phyloP scores from a whole-genome alignment of 768 basidiomycete species.

The Boletus rubropictus region DNA sequence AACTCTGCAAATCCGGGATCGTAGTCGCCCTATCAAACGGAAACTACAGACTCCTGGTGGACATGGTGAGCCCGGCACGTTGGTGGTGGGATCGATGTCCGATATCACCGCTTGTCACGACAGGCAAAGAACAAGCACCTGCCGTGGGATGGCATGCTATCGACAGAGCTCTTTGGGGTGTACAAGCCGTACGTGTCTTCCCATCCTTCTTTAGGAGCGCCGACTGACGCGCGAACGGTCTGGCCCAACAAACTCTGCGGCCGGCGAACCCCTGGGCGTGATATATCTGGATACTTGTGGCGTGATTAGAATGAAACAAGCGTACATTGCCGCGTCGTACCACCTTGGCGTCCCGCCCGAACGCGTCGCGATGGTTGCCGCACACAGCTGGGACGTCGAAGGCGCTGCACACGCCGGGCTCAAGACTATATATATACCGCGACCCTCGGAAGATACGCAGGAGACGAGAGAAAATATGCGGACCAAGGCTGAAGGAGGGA shows the following conservation, averaged over 20 bases:
- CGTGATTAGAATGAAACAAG: slow-evolving; percentile 40
- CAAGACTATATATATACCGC: slow-evolving; percentile 54
- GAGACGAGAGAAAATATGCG: slow-evolving; percentile 30
- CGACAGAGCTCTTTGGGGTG: slow-evolving; percentile 51
- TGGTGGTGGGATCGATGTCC: no score
- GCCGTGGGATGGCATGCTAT: slow-evolving; percentile 62
- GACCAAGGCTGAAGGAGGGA: slow-evolving; percentile 48
- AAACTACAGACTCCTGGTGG: slow-evolving; percentile 52
- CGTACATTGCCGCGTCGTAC: slow-evolving; percentile 44
- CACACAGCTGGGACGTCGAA: slow-evolving; percentile 53
- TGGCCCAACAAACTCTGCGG: no score
- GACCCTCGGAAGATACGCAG: slow-evolving; percentile 40
- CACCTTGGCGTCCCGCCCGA: slow-evolving; percentile 43
- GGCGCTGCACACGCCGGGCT: slow-evolving; percentile 49
- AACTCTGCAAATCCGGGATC: slow-evolving; percentile 46
- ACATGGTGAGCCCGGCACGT: slow-evolving; percentile 41
- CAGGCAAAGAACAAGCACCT: slow-evolving; percentile 58
- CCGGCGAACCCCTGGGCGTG: no score
- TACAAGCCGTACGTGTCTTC: slow-evolving; percentile 55
- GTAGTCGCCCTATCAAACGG: slow-evolving; percentile 59
- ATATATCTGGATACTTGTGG: no score
- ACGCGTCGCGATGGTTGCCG: slow-evolving; percentile 58
- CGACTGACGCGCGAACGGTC: no score
- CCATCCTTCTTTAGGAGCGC: no score
- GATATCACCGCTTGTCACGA: neutral